These are phyloP conservation scores for Vicia sativa DNA, from an alignment of 306 rosid genomes.

Conservation along the genomic window DNA sequence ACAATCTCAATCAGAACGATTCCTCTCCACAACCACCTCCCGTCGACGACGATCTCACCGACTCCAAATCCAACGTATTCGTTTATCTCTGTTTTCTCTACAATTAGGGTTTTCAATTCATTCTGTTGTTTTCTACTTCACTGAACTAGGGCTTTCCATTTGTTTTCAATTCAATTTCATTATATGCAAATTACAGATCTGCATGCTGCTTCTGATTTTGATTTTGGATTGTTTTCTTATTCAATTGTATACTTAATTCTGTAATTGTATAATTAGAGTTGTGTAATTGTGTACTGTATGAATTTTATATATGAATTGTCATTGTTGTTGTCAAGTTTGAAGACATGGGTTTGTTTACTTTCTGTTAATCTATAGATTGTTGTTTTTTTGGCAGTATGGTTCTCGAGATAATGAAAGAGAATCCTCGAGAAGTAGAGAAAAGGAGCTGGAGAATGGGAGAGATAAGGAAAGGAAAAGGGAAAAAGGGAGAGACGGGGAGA, in stretches of 20 bases:
- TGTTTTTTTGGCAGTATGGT: conserved; percentile 57
- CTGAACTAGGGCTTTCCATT: conserved; percentile 4
- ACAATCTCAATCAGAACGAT: conserved; percentile 37
- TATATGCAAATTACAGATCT: neutral
- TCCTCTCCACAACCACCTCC: conserved; percentile 66
- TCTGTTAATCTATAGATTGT: conserved; percentile 11
- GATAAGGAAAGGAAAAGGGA: conserved; percentile 49
- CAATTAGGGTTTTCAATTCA: conserved; percentile 39
- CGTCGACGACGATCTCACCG: conserved; percentile 61
- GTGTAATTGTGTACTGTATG: neutral
- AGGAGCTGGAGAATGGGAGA: conserved; percentile 80
- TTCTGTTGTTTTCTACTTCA: neutral
- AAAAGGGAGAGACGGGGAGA: conserved; percentile 43
- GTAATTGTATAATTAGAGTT: neutral
- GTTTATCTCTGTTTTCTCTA: neutral
- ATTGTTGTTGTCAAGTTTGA: conserved; percentile 1
- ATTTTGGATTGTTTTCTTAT: neutral
- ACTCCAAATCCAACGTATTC: conserved; percentile 74
- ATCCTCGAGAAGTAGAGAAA: conserved; percentile 86
- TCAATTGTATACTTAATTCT: too few species aligned
- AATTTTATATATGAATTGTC: neutral
- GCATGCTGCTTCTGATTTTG: neutral
- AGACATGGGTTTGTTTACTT: neutral
- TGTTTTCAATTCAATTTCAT: neutral
- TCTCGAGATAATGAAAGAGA: conserved; percentile 85